phyloP scores from a whole-genome alignment of 2,329 filamentous ascomycete species.

The Stachybotrys echinatus region DNA sequence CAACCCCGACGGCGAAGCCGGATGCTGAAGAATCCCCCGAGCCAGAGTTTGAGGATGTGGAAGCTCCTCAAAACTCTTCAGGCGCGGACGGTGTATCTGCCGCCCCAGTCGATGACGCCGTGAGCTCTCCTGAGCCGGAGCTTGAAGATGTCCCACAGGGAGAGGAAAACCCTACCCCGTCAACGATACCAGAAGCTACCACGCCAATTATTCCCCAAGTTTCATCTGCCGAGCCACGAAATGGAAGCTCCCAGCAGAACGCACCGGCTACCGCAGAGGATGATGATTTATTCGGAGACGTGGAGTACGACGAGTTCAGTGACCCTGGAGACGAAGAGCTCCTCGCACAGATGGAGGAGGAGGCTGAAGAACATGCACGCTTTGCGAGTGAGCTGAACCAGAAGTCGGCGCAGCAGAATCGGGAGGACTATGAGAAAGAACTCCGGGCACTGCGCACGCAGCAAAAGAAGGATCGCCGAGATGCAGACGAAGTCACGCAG shows the following conservation, averaged over 20 bases:
- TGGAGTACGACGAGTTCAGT: conserved; percentile 70
- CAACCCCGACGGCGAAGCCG: neutral
- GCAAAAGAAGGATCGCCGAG: conserved; percentile 91
- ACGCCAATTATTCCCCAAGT: neutral
- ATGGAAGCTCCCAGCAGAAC: conserved; percentile 6
- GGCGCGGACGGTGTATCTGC: neutral
- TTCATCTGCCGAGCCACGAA: neutral
- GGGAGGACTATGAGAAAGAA: conserved; percentile 79
- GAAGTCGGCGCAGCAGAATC: conserved; percentile 63
- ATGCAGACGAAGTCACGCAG: conserved; percentile 94
- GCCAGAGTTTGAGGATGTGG: conserved; percentile 31
- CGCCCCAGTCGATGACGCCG: conserved; percentile 10
- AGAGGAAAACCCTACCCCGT: conserved; percentile 6
- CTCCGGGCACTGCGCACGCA: conserved; percentile 83
- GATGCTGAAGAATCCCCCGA: conserved; percentile 6
- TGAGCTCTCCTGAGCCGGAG: conserved; percentile 28
- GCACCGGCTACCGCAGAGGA: conserved; percentile 20
- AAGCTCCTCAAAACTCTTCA: conserved; percentile 10
- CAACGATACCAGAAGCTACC: neutral
- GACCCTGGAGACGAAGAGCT: conserved; percentile 92
- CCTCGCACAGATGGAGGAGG: conserved; percentile 76
- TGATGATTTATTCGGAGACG: conserved; percentile 41
- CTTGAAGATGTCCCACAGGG: conserved; percentile 29
- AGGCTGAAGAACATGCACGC: conserved; percentile 89
- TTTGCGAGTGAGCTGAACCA: conserved; percentile 86